phyloP scores from a whole-genome alignment of 192 early-diverging fungal genomes.

The Entomortierella parvispora region DNA sequence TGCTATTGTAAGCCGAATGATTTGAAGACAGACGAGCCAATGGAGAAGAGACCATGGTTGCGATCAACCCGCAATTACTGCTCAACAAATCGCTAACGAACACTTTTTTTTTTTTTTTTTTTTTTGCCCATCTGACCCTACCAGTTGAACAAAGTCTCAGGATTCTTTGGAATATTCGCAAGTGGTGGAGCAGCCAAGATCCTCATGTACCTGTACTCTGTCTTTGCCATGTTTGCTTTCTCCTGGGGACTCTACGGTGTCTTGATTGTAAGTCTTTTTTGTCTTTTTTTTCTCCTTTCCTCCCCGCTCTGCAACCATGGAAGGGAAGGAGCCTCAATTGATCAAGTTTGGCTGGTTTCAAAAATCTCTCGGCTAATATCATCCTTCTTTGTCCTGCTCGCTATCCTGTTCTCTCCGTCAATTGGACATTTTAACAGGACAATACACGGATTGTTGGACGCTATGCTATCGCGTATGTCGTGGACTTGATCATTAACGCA shows the following conservation, averaged over 20 bases:
- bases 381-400: background rate
- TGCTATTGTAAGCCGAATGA: constrained; percentile 36
- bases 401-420: no score
- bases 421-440: constrained; percentile 17
- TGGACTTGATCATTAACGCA: constrained; percentile 44
- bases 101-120: constrained; percentile 5
- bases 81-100: background rate
- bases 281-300: no score
- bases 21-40: background rate
- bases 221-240: constrained; percentile 49
- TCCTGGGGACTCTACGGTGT: constrained; percentile 51
- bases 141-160: constrained; percentile 50
- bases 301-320: no score
- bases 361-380: background rate
- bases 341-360: no score
- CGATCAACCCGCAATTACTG: no score
- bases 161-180: constrained; percentile 54
- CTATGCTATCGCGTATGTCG: constrained; percentile 41
- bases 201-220: constrained; percentile 50
- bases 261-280: constrained; percentile 31
- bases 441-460: constrained; percentile 42
- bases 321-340: no score
- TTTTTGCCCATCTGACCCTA: background rate
- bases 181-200: constrained; percentile 33
- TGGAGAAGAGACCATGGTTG: background rate